Conservation (phyloP, 495 filamentous ascomycete species). For the Xylaria grammica region DNA sequence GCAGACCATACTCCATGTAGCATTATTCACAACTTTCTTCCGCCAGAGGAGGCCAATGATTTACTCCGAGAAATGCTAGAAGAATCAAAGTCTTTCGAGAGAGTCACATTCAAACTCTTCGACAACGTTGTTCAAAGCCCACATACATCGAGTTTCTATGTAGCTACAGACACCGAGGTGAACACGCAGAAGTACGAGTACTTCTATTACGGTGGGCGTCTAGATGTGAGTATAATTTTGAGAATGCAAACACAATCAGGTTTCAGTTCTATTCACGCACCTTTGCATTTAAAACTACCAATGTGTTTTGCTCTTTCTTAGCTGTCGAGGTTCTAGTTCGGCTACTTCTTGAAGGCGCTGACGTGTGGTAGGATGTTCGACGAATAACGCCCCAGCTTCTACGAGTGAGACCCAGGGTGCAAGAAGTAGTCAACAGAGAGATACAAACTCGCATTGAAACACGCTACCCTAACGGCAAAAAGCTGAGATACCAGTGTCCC, state of each 20-base stretch:
- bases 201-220: constrained; percentile 76
- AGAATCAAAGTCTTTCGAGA: constrained; percentile 76
- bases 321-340: not conserved
- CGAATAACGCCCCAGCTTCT: constrained; percentile 73
- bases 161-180: constrained; percentile 67
- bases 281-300: no score
- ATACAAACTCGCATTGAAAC: constrained; percentile 68
- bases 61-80: constrained; percentile 77
- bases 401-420: constrained; percentile 67
- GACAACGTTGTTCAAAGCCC: constrained; percentile 81
- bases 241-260: not conserved
- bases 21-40: constrained; percentile 90
- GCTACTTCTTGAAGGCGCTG: not conserved
- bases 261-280: not conserved
- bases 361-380: constrained; percentile 65
- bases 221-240: constrained; percentile 51
- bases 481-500: constrained; percentile 77
- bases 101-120: constrained; percentile 81
- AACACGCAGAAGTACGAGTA: constrained; percentile 75
- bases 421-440: constrained; percentile 74
- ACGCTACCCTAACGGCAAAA: constrained; percentile 65
- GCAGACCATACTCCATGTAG: constrained; percentile 83
- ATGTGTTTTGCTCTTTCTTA: not conserved
- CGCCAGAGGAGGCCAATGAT: constrained; percentile 67
- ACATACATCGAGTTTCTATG: constrained; percentile 82